These are phyloP conservation scores for Diutina rugosa DNA, from an alignment of 1,139 yeast genomes.

Conservation along the genomic window DNA sequence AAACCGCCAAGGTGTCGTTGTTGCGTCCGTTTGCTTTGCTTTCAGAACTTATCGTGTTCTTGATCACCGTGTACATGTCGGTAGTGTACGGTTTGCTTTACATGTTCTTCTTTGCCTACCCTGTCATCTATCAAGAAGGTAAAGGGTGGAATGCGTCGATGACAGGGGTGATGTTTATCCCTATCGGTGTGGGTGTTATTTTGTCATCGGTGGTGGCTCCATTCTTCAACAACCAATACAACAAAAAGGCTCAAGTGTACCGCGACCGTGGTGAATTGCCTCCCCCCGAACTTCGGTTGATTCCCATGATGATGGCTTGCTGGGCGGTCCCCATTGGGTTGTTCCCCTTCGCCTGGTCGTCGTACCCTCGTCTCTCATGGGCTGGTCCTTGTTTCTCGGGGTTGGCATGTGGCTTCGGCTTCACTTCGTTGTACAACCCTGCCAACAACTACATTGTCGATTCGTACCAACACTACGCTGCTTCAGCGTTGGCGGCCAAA, in stretches of 20 bases:
- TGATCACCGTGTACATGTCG: constrained; percentile 49
- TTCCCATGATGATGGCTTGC: constrained; percentile 53
- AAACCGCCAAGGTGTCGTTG: constrained; percentile 33
- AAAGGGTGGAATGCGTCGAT: constrained; percentile 48
- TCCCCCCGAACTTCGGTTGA: constrained; percentile 47
- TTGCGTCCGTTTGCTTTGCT: constrained; percentile 38
- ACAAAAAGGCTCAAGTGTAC: constrained; percentile 34
- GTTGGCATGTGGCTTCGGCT: constrained; percentile 50
- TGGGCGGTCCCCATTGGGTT: constrained; percentile 51
- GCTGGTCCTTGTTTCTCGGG: constrained; percentile 57
- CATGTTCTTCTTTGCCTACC: constrained; percentile 58
- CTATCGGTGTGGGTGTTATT: constrained; percentile 56
- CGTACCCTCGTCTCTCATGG: constrained; percentile 42
- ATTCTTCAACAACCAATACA: constrained; percentile 47
- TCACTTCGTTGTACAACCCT: constrained; percentile 47
- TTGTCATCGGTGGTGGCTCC: constrained; percentile 41
- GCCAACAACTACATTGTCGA: constrained; percentile 62
- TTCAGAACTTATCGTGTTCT: constrained; percentile 40
- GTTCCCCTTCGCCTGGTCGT: constrained; percentile 52
- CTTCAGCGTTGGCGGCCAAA: constrained; percentile 56
- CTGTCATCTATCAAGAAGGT: constrained; percentile 52
- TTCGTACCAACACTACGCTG: constrained; percentile 61
- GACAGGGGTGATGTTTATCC: constrained; percentile 64
- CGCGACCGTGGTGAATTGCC: constrained; percentile 40
- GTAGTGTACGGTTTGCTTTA: constrained; percentile 38